These are phyloP conservation scores for Pleomassaria siparia DNA, from an alignment of 2,329 filamentous ascomycete genomes.

Conservation along the genomic window DNA sequence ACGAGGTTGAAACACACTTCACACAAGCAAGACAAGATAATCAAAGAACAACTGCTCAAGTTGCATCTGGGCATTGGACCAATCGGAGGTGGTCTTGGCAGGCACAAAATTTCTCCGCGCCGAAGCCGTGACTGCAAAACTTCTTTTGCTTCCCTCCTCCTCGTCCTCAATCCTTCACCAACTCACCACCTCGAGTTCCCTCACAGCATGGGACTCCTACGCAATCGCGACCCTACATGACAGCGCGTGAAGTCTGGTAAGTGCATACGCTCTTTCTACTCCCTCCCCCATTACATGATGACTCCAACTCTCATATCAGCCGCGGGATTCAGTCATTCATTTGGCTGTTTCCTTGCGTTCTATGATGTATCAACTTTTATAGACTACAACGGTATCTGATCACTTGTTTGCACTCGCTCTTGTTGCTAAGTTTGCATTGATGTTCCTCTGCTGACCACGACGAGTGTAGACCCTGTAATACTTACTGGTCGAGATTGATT, in stretches of 20 bases:
- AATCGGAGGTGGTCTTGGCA: conserved; percentile 1
- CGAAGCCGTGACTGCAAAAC: neutral
- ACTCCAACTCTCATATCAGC: conserved; percentile 28
- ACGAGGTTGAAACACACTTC: too few relatives aligned
- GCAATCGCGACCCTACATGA: neutral
- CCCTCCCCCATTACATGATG: conserved; percentile 20
- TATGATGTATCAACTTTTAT: conserved; percentile 34
- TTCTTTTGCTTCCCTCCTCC: neutral
- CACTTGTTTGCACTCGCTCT: neutral
- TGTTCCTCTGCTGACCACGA: neutral
- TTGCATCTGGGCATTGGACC: neutral
- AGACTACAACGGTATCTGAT: conserved; percentile 46
- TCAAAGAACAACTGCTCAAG: neutral
- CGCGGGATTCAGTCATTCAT: conserved; percentile 30
- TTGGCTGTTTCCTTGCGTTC: conserved; percentile 30
- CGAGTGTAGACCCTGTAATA: neutral
- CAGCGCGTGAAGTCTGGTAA: neutral
- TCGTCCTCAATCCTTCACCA: neutral
- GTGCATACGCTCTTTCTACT: neutral
- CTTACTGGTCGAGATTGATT: neutral
- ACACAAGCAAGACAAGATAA: too few relatives aligned
- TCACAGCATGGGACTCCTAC: neutral
- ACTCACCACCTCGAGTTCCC: neutral
- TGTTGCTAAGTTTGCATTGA: neutral
- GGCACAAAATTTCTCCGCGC: conserved; percentile 1